Conservation (phyloP, 2,329 filamentous ascomycete species). For the Chaetothyriales sp. region DNA sequence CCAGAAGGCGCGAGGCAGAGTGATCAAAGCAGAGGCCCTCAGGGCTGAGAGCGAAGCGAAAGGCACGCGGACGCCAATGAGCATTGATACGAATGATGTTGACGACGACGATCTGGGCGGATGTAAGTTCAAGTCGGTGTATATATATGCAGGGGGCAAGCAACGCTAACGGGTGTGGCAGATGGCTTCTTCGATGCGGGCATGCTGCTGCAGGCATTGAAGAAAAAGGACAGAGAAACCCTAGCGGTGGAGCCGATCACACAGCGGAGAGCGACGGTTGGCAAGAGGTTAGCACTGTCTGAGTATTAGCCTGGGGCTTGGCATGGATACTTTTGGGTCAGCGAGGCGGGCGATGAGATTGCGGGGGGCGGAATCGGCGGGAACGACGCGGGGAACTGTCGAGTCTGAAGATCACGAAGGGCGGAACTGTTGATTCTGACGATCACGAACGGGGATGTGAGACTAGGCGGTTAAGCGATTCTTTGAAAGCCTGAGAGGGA, state of each 20-base stretch:
- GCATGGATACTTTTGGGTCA: not conserved
- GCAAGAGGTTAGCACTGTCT: conserved; percentile 35
- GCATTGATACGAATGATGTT: conserved; percentile 52
- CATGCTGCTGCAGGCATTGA: conserved; percentile 60
- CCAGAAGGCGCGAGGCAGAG: conserved; percentile 55
- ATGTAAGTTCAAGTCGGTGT: conserved; percentile 52
- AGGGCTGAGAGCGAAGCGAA: conserved; percentile 20
- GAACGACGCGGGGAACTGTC: not conserved
- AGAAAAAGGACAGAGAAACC: conserved; percentile 27
- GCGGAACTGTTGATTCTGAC: too few species aligned
- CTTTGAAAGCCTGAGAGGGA: not conserved
- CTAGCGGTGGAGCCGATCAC: conserved; percentile 19
- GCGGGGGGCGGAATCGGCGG: too few species aligned
- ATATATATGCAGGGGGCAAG: conserved; percentile 1
- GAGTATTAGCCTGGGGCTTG: conserved; percentile 29
- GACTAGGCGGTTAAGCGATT: too few species aligned
- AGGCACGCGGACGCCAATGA: conserved; percentile 47
- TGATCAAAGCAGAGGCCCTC: conserved; percentile 28
- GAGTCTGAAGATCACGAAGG: not conserved
- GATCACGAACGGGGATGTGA: too few species aligned
- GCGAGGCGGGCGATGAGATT: not conserved
- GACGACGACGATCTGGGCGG: conserved; percentile 85
- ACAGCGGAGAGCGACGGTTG: conserved; percentile 27
- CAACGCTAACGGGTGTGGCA: conserved; percentile 27
- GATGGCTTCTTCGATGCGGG: conserved; percentile 97